phyloP scores from a whole-genome alignment of 164 flowering plant species.

The Macadamia tetraphylla region DNA sequence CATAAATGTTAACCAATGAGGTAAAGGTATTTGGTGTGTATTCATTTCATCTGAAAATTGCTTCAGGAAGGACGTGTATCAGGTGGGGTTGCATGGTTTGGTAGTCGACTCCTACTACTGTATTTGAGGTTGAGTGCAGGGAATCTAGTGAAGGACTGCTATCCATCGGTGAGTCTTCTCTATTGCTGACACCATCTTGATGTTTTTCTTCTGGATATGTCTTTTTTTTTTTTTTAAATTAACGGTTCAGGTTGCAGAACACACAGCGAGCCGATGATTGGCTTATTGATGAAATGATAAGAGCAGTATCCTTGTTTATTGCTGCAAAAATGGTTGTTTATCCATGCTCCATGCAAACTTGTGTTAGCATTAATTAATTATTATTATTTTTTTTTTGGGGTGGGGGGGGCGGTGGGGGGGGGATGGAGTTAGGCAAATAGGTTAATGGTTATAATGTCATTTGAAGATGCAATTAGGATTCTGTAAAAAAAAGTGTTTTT shows the following conservation, averaged over 20 bases:
- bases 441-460: no score
- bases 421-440: no score
- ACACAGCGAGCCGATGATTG: constrained; percentile 63
- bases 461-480: no score
- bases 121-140: constrained; percentile 52
- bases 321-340: background rate
- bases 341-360: no score
- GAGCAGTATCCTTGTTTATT: constrained; percentile 69
- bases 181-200: constrained; percentile 3
- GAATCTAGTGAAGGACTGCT: constrained; percentile 54
- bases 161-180: constrained; percentile 57
- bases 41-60: constrained; percentile 42
- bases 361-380: no score
- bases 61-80: constrained; percentile 62
- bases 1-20: no score
- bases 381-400: no score
- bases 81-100: constrained; percentile 50
- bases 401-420: no score
- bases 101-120: constrained; percentile 50
- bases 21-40: constrained; percentile 9
- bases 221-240: background rate
- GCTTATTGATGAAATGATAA: constrained; percentile 66
- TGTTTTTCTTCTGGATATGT: constrained; percentile 6
- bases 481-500: no score
- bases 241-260: constrained; percentile 38